Percentiles rank a stretch among this genome's conserved stretches.
phyloP scores from a whole-genome alignment of 2,329 filamentous ascomycete species.

The Tricladium varicosporioides region DNA sequence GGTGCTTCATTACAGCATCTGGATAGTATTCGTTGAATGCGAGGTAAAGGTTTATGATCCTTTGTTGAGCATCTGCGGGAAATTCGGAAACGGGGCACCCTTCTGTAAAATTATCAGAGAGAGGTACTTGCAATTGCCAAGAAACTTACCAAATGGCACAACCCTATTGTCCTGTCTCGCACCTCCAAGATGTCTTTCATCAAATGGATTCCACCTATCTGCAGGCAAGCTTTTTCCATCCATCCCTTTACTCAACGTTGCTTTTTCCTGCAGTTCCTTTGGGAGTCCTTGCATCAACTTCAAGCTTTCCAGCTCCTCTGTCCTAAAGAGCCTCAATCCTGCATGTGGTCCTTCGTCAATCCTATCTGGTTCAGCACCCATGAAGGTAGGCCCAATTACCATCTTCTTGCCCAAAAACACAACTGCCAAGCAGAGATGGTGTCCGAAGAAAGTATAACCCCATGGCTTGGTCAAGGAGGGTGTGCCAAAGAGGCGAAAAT shows the following conservation, averaged over 20 bases:
- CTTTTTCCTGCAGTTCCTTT: slow-evolving; percentile 29
- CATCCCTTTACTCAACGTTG: slow-evolving; percentile 33
- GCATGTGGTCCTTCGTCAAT: slow-evolving; percentile 32
- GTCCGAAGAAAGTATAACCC: slow-evolving; percentile 56
- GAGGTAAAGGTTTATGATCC: slow-evolving; percentile 57
- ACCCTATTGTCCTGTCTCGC: slow-evolving; percentile 76
- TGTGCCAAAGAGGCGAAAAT: slow-evolving; percentile 29
- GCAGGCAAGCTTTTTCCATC: slow-evolving; percentile 35
- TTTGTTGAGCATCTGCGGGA: slow-evolving; percentile 44
- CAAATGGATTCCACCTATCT: slow-evolving; percentile 76
- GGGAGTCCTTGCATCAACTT: slow-evolving; percentile 32
- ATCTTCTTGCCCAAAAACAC: slow-evolving; percentile 66
- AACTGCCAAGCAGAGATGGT: slow-evolving; percentile 72
- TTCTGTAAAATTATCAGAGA: slow-evolving; percentile 36
- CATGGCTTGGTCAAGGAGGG: slow-evolving; percentile 25
- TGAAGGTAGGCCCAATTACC: slow-evolving; percentile 72
- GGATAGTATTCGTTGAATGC: slow-evolving; percentile 72
- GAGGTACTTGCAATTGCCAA: neutral
- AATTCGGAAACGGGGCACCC: slow-evolving; percentile 57
- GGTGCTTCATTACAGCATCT: slow-evolving; percentile 47
- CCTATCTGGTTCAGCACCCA: slow-evolving; percentile 72
- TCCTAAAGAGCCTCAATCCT: slow-evolving; percentile 25
- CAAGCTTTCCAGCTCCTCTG: slow-evolving; percentile 28
- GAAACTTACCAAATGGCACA: slow-evolving; percentile 55
- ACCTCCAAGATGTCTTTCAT: slow-evolving; percentile 75